Evolutionary conservation across 2,329 filamentous ascomycete genomes (phyloP).

Genomic region (Pseudopithomyces chartarum): DNA sequence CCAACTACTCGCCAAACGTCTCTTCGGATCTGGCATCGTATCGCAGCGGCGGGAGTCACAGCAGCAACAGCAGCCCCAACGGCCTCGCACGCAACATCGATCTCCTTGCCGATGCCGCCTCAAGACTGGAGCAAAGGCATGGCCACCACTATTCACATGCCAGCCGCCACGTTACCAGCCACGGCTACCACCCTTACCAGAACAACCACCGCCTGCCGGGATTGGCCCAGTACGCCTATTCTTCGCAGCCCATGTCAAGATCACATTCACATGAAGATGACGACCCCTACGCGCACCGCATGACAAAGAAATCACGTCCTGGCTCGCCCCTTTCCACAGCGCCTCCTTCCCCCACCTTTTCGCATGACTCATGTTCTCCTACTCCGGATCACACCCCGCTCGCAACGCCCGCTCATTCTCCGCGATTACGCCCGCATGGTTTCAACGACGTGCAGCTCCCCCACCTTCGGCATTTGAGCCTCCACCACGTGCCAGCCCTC

Average conservation of each 20-base stretch:
- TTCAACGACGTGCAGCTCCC: conserved; percentile 79
- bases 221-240: conserved; percentile 58
- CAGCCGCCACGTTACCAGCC: conserved; percentile 46
- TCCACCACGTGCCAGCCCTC: conserved; percentile 69
- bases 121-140: conserved; percentile 68
- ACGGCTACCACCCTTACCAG: conserved; percentile 53
- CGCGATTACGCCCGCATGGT: conserved; percentile 79
- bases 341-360: conserved; percentile 94
- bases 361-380: conserved; percentile 91
- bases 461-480: conserved; percentile 75
- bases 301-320: conserved; percentile 86
- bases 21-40: conserved; percentile 64
- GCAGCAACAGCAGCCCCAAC: conserved; percentile 51
- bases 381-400: conserved; percentile 99
- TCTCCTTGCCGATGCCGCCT: conserved; percentile 71
- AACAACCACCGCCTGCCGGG: conserved; percentile 64
- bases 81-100: conserved; percentile 64
- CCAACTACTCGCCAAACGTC: conserved; percentile 63
- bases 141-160: conserved; percentile 44
- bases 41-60: conserved; percentile 39
- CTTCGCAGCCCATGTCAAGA: conserved; percentile 82
- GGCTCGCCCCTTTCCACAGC: conserved; percentile 95
- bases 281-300: conserved; percentile 75
- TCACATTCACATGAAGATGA: conserved; percentile 85
- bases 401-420: conserved; percentile 92